Evolutionary conservation across 2,329 filamentous ascomycete genomes (phyloP), one percentile per base, ranked within the genome.

Genomic region (Myriosclerotinia curreyana): DNA sequence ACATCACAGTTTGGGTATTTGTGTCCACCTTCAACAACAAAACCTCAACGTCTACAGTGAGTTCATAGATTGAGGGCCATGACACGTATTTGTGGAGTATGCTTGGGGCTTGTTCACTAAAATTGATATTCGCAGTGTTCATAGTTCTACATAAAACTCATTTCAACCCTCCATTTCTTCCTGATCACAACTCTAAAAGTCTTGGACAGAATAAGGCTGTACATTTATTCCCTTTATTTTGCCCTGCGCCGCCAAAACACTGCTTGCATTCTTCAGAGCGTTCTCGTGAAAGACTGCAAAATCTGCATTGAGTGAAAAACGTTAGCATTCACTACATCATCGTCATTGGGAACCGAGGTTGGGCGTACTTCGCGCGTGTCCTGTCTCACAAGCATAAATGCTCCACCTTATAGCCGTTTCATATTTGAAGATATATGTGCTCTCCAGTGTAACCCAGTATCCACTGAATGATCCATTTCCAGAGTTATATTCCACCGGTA

Each of bases 201-300:
- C 54, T 9, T 62, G 49, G 8, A 53, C 49, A 9, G 59, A 62
- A 36, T 54, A 54, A 3, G 59, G 49, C 12, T 20, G 44, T 42
- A 54, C 4, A 20, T 54, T 28, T 22, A 42, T 54, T 2, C 49
- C 59, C n/a, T 62, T 62, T 1, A 54, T 46, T 36, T 54, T 54
- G 2, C 49, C 49, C 28, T 54, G 49, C 17, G 59, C 59, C 11
- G 49, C 28, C 59, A 62, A 46, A 5, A 62, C 38, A 54, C 20
- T 36, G 15, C 22, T 62, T 2, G 50, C 49, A 38, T 62, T 62
- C n/a, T 62, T 54, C 22, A 62, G 28, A 17, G 49, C 49, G 25
- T 46, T 54, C 15, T 62, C 49, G 34, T 62, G 59, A 20, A 62
- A 62, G n/a, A 54, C 38, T 2, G 59, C 59, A 20, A 62, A 62